Percentiles rank a stretch among this genome's conserved stretches.
These are phyloP conservation scores for Chenopodium berlandieri DNA, from an alignment of 148 eudicot species.

Conservation along the genomic window DNA sequence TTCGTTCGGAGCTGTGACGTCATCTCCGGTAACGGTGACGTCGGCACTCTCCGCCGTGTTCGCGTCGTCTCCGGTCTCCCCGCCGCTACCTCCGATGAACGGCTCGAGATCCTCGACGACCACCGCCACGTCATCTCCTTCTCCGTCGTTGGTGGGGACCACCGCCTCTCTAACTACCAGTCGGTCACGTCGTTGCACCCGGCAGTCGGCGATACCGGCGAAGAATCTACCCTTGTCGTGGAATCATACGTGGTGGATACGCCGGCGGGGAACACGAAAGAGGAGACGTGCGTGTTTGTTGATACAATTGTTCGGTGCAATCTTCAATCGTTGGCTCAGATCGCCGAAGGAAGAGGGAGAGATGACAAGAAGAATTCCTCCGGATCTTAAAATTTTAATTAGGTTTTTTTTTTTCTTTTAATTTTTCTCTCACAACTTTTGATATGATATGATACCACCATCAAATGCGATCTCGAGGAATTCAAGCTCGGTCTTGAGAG, in stretches of 20 bases:
- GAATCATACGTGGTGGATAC: slow-evolving; percentile 71
- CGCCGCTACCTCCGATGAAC: slow-evolving; percentile 61
- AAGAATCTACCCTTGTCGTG: slow-evolving; percentile 46
- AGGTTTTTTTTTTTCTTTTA: too few species aligned
- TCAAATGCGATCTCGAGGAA: too few species aligned
- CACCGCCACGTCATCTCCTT: slow-evolving; percentile 67
- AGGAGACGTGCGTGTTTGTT: slow-evolving; percentile 63
- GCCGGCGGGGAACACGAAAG: slow-evolving; percentile 62
- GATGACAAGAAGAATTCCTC: neutral
- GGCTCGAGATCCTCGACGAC: slow-evolving; percentile 74
- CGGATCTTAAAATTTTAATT: neutral
- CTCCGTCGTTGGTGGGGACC: slow-evolving; percentile 76
- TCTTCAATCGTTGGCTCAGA: slow-evolving; percentile 68
- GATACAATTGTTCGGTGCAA: slow-evolving; percentile 74
- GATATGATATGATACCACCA: too few species aligned
- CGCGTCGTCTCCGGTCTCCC: slow-evolving; percentile 72
- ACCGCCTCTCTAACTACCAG: slow-evolving; percentile 59
- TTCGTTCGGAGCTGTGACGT: slow-evolving; percentile 79
- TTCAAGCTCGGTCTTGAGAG: neutral
- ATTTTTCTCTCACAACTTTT: too few species aligned
- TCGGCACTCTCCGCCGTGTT: slow-evolving; percentile 67
- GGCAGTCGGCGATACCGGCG: slow-evolving; percentile 27
- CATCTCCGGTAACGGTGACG: slow-evolving; percentile 51
- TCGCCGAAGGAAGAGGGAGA: slow-evolving; percentile 31
- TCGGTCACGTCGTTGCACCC: slow-evolving; percentile 65